Evolutionary conservation across 2,329 filamentous ascomycete genomes (phyloP), one percentile per base, ranked within the genome.

Genomic region (Blumeriella jaapii): DNA sequence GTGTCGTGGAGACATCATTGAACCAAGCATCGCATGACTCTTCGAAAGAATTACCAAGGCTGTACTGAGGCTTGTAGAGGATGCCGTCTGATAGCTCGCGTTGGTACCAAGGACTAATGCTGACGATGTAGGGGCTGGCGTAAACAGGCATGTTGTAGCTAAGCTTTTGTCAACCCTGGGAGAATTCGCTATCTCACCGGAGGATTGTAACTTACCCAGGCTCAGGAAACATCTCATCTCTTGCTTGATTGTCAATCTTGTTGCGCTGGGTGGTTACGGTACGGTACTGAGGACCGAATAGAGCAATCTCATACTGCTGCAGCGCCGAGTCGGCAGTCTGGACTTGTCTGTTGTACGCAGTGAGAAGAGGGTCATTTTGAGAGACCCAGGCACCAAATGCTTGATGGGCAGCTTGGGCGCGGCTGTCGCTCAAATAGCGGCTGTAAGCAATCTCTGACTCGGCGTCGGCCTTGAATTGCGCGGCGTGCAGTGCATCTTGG

Each of bases 101-200:
- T 16, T 16, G 14, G 7, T 19, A 13, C 23, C 31, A 38, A n/a
- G 39, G 34, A 8, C 20, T 31, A 31, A 35, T 25, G 5, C 19
- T 16, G 6, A 41, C 39, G 6, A 26, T 33, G 27, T 41, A 41
- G 13, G 27, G 26, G 14, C 20, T 24, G 12, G 25, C 27, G 19
- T 27, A 31, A 9, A 31, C 29, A 12, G 29, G 28, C 35, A 41
- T 41, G 20, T 41, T 41, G 27, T 41, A 41, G 4, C 39, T 41
- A 23, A 6, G 6, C 6, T 11, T 11, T 11, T 6, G 11, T 6
- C 6, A 23, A 23, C 20, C n/a, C n/a, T n/a, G n/a, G n/a, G n/a
- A n/a, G n/a, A n/a, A n/a, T n/a, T n/a, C n/a, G n/a, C n/a, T n/a
- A n/a, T n/a, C n/a, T n/a, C n/a, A n/a, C n/a, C n/a, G n/a, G n/a